Evolutionary conservation across 2,329 filamentous ascomycete species (phyloP), one percentile per base, ranked within the genome.

Genomic region (Trichoderma sp.): DNA sequence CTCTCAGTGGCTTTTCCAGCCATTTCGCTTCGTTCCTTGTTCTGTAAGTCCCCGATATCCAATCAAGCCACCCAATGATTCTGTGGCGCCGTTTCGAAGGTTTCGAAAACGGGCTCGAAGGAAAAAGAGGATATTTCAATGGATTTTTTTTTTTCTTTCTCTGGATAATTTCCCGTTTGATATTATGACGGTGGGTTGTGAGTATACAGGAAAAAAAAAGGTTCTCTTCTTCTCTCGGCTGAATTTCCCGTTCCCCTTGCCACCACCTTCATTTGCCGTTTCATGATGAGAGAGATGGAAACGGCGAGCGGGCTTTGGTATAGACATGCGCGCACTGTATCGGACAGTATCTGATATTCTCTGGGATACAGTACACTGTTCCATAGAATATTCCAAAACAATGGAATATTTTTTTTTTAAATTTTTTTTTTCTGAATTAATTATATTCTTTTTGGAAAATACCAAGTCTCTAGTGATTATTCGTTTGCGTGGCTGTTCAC

Each of bases 31-130:
- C 27, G 24, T 62, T 8, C 47, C 56, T 40, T 33, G 53, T 21
- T 10, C 40, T 49, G 19, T 21, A 11, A 21, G 47, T 49, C 11
- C 47, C 47, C 5, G n/a, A 19, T 37, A 8, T n/a, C 40, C 40
- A 43, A 43, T 43, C 40, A 43, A n/a, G 19, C 43, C 19, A 24
- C 7, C 27, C 19, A 14, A 33, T 58, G 52, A 66, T 66, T 47
- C 24, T 57, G 52, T 62, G 59, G 59, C 59, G 59, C 40, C 43
- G 40, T 62, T 62, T 62, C 43, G 59, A 62, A 62, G 59, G 43
- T 49, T 62, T 62, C 59, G 19, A 52, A 62, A 62, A 52, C 19
- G 27, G 21, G 31, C 47, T 49, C 52, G 52, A 31, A 55, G 27
- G 24, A 31, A 55, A 31, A 55, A 55, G 27, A 55, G 52, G 52